Evolutionary conservation across 179 eudicot genomes (phyloP), one percentile per base, ranked within the genome.

Genomic region (Silene coronaria): DNA sequence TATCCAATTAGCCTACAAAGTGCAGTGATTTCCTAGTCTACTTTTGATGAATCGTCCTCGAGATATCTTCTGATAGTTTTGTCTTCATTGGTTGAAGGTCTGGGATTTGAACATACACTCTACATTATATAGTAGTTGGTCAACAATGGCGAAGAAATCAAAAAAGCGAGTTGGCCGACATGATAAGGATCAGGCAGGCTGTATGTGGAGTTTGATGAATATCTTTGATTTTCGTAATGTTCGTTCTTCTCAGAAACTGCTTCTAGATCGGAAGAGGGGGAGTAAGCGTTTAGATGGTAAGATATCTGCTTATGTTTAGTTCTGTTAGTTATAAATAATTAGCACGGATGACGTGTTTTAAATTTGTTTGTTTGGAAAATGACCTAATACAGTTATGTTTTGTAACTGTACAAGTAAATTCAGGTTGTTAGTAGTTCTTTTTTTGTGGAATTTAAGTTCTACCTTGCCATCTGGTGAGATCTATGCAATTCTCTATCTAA

Each of bases 191-290:
- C 96, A 85, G 77, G 70, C 85, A 67, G 96, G 92, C 19, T 90
- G 97, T 80, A 89, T 88, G 82, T 84, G 96, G 94, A 89, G 88
- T 75, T 64, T 92, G 81, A 85, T 88, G 74, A 88, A 83, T 80
- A 84, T 88, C 67, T 86, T 93, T 70, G 87, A 92, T 70, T 91
- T 90, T 42, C 89, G 96, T 23, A 82, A 88, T 68, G 91, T 87
- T 74, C 85, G 85, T 5, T 22, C 88, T 23, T 78, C 88, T 46
- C 92, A 79, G 8, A 88, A 83, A 75, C 70, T 89, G 81, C 81
- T 92, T 78, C 66, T 84, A 24, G 91, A 87, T 82, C 79, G 82
- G 80, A 89, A 86, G 84, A 88, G 68, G 16, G 78, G 77, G 66
- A 86, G 80, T 82, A 82, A 74, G 79, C 87, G 87, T 58, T 46